Evolutionary conservation across 441 rosid genomes (phyloP), one percentile per base, ranked within the genome.

Genomic region (Croton setiger): DNA sequence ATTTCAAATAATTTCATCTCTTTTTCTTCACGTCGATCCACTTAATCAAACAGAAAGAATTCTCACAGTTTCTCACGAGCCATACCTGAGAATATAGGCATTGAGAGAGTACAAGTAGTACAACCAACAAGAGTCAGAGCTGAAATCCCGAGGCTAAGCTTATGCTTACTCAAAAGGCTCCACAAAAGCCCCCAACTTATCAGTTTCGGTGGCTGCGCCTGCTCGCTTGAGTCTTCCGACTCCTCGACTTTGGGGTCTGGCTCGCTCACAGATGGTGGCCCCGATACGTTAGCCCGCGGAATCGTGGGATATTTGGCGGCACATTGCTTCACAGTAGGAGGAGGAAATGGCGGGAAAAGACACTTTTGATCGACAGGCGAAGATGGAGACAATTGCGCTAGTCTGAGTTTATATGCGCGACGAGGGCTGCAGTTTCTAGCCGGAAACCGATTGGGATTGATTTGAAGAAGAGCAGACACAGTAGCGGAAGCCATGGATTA

Each of bases 81-180:
- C 52, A 11, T 64, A 93, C 97, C 98, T 35, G 98, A 91, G 67
- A 86, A 93, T 33, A 93, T 72, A 37, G 97, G 96, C 95, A 88
- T 84, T 15, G 95, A 88, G 70, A 93, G 95, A 68, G 97, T 93
- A 66, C 93, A 93, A 6, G 80, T 70, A 70, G 88, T 81, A 82
- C 95, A 79, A 9, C 88, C 95, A 70, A 82, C 18, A 43, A 89
- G 88, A 66, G 92, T 69, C 60, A 86, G 56, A 36, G 76, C 58
- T 49, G 88, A 80, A 69, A 85, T 27, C 33, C 66, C 73, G 13
- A 89, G 81, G 61, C 89, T 80, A 31, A 83, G 78, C 78, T 86
- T 91, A 75, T 93, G 96, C 70, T 74, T 60, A 52, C 66, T 57
- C 81, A 91, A 63, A 36, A 91, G 80, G 54, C 84, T 79, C 88